Conservation (phyloP, 202 grass and related monocot species). For the Saccharum hybrid region DNA sequence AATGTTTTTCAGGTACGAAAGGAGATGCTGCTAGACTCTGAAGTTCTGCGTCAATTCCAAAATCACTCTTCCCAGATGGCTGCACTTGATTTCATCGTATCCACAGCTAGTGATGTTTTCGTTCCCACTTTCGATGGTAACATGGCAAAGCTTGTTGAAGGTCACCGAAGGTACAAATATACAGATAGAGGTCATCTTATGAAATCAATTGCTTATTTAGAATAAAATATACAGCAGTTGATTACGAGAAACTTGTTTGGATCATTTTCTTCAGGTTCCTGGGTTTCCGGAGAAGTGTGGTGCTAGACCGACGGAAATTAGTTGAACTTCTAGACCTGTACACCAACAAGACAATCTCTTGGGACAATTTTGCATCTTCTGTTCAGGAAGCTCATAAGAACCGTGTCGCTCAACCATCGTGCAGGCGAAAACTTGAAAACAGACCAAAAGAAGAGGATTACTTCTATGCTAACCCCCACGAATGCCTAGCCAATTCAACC, state of each 20-base stretch:
- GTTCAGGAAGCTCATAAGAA: constrained; percentile 55
- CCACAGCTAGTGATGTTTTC: constrained; percentile 85
- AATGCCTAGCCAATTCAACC: constrained; percentile 76
- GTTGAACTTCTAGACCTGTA: constrained; percentile 72
- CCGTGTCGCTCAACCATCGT: constrained; percentile 60
- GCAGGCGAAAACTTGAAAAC: constrained; percentile 64
- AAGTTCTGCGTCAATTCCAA: constrained; percentile 74
- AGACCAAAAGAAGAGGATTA: constrained; percentile 98
- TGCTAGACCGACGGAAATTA: constrained; percentile 70
- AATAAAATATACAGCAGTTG: neutral
- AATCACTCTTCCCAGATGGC: constrained; percentile 99
- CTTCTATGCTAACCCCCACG: constrained; percentile 90
- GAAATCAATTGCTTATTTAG: constrained; percentile 4
- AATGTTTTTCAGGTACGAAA: constrained; percentile 76
- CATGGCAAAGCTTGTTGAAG: constrained; percentile 94
- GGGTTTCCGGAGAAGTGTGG: constrained; percentile 71
- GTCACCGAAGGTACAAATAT: constrained; percentile 73
- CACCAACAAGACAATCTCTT: constrained; percentile 71
- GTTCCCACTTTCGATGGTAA: constrained; percentile 93
- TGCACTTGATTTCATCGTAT: constrained; percentile 95
- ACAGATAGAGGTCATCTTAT: constrained; percentile 15
- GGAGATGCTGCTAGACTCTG: constrained; percentile 76
- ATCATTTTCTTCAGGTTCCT: constrained; percentile 60
- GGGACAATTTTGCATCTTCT: constrained; percentile 68
- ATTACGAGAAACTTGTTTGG: neutral